Evolutionary conservation across 768 basidiomycete genomes (phyloP), one percentile per base, ranked within the genome.

Genomic region (Porpolomopsis calyptriformis): DNA sequence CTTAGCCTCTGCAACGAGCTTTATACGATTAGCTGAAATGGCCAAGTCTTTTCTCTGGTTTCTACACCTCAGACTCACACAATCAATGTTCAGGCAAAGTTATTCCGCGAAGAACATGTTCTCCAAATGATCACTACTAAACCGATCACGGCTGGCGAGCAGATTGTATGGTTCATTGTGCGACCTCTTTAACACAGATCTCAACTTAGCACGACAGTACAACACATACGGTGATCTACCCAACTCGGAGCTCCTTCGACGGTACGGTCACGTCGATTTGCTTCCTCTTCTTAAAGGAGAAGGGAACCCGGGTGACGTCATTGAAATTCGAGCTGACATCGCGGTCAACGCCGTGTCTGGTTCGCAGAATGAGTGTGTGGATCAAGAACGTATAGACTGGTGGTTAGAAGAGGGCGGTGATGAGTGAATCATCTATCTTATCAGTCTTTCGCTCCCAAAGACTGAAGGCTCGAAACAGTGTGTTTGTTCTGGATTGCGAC

Each of bases 181-280:
- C 31, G 20, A 25, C 40, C 27, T 18, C 26, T 41, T 50, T 44
- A 20, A 22, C 27, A 29, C 10, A 24, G 47, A 41, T 51, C 35
- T 49, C 23, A 48, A 24, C 18, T 24, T 18, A 23, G 35, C 18
- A 18, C 42, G 27, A 40, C 53, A 93, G 90, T 91, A 82, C 78
- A 98, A 98, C 61, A 97, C 94, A 0, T 99, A 98, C 60, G 89
- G 84, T 22, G 86, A 93, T 56, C 82, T 79, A 1, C 90, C 94
- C 4, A 98, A 98, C 58, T 77, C 86, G 5, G 93, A 93, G 53
- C 76, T 99, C 6, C 73, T 99, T n/a, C 78, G 96, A 36, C 78
- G 87, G 46, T 98, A 94, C 57, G 96, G 96, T 1, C 86, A 97
- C 56, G 82, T 94, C 45, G 96, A 98, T 62, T 57, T 80, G 23